Conservation (phyloP, 2,329 filamentous ascomycete genomes). For the Penicillium sp. region DNA sequence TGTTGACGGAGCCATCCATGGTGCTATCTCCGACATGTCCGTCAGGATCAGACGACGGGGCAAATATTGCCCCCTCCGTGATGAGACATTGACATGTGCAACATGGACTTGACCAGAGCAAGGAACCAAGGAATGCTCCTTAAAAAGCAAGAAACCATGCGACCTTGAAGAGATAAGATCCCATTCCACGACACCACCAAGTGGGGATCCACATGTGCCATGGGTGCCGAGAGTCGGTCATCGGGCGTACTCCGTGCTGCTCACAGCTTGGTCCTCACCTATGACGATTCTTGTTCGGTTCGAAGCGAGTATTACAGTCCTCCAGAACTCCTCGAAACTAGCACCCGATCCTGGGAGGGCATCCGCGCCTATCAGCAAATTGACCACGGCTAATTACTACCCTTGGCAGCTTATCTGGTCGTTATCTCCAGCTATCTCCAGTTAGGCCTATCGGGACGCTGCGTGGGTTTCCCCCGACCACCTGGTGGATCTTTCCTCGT, state of each 20-base stretch:
- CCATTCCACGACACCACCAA: not conserved
- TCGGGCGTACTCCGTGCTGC: not conserved
- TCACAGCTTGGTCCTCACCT: not conserved
- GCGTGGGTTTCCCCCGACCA: not conserved
- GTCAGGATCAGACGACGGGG: not conserved
- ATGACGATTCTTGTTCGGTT: too few relatives aligned
- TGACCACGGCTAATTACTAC: conserved; percentile 35
- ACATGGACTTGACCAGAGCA: not conserved
- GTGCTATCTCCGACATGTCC: not conserved
- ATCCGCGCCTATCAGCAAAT: conserved; percentile 17
- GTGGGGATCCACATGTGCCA: not conserved
- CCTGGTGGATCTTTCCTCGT: conserved; percentile 1
- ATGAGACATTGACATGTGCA: not conserved
- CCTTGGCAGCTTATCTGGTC: conserved; percentile 27
- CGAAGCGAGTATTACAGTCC: not conserved
- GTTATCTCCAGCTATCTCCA: conserved; percentile 17
- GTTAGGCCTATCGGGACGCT: conserved; percentile 2
- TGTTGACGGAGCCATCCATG: not conserved
- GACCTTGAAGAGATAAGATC: not conserved
- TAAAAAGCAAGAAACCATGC: conserved; percentile 4
- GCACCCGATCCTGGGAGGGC: not conserved
- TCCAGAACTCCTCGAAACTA: not conserved
- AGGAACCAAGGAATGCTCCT: not conserved
- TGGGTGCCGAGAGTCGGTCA: not conserved
- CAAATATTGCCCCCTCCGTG: not conserved